Evolutionary conservation across 192 early-diverging fungal species (phyloP).

Genomic region (Paraglomus occultum): DNA sequence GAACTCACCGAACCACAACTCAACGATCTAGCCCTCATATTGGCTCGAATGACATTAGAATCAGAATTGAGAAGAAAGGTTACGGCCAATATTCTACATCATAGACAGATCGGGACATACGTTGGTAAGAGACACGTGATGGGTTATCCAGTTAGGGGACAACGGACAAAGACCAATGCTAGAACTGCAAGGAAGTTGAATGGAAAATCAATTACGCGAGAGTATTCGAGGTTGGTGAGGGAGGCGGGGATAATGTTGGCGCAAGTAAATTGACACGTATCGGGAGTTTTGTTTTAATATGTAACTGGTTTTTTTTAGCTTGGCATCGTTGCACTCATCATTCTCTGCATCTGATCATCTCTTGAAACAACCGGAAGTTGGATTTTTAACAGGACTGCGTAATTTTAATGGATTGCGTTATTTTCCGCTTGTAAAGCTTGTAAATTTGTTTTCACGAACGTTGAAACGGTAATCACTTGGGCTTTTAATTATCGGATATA

Average conservation of each 20-base stretch:
- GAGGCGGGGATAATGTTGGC: constrained; percentile 30
- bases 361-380: too few species aligned
- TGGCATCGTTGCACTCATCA: too few species aligned
- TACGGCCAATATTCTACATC: constrained; percentile 68
- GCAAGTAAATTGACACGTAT: too few species aligned
- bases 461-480: too few species aligned
- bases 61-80: constrained; percentile 73
- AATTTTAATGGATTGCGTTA: too few species aligned
- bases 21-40: constrained; percentile 78
- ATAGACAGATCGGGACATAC: constrained; percentile 72
- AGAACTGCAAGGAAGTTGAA: constrained; percentile 88
- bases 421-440: too few species aligned
- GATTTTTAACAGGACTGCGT: too few species aligned
- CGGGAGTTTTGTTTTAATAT: too few species aligned
- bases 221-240: constrained; percentile 1
- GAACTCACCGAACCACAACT: constrained; percentile 88
- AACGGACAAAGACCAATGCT: constrained; percentile 83
- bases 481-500: too few species aligned
- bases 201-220: constrained; percentile 51
- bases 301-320: too few species aligned
- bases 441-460: too few species aligned
- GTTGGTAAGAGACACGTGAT: constrained; percentile 82
- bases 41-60: constrained; percentile 88
- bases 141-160: constrained; percentile 86
- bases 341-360: too few species aligned